Evolutionary conservation across 176 grass and related monocot species (phyloP).

Genomic region (Oryza nivara): DNA sequence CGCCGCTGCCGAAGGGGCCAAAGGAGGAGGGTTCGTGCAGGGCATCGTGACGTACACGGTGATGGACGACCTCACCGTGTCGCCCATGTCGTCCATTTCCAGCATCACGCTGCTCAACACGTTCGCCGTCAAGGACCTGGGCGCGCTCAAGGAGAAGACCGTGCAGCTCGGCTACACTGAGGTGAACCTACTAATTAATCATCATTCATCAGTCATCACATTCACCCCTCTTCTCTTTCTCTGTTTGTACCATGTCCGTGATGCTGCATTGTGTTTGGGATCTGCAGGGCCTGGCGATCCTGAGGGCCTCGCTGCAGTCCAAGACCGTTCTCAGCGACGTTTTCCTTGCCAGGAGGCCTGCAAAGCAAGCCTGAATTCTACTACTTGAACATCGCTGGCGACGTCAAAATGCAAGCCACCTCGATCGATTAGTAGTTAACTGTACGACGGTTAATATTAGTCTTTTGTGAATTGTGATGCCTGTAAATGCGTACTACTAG

Average conservation of each 20-base stretch:
- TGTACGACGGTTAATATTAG: too few relatives aligned
- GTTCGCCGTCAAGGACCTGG: conserved; percentile 34
- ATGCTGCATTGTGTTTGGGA: not conserved
- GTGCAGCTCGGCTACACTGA: conserved; percentile 38
- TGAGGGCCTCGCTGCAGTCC: conserved; percentile 38
- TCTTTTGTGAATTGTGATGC: too few relatives aligned
- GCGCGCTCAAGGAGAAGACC: conserved; percentile 48
- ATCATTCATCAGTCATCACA: too few relatives aligned
- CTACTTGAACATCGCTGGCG: too few relatives aligned
- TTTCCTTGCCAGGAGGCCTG: conserved; percentile 21
- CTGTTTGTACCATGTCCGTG: too few relatives aligned
- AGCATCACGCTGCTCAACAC: conserved; percentile 44
- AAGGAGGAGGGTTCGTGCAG: conserved; percentile 57
- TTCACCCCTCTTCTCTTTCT: too few relatives aligned
- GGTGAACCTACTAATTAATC: too few relatives aligned
- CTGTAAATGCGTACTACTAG: not conserved
- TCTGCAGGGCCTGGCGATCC: conserved; percentile 5
- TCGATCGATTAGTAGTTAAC: not conserved
- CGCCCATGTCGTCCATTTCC: conserved; percentile 48
- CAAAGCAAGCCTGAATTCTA: not conserved
- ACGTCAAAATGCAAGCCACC: too few relatives aligned
- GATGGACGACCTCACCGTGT: conserved; percentile 1
- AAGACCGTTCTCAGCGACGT: conserved; percentile 48
- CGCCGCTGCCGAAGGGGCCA: too few relatives aligned
- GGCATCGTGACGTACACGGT: conserved; percentile 29